These are phyloP conservation scores for Blastobotrys raffinosifermentans DNA, from an alignment of 1,139 yeast species.

Conservation along the genomic window DNA sequence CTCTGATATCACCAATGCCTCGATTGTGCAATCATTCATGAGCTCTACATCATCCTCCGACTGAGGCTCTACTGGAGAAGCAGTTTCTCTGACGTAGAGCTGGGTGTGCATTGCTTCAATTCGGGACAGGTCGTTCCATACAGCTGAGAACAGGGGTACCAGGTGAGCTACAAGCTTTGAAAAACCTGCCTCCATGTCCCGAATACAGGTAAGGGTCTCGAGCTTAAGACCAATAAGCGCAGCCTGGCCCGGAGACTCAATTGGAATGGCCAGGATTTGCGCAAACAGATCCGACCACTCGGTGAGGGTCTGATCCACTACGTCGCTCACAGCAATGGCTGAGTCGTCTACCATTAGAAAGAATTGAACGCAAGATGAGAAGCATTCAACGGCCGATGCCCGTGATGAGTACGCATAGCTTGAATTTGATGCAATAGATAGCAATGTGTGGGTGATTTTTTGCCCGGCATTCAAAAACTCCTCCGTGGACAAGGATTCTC, in stretches of 20 bases:
- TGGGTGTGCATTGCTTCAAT: constrained; percentile 8
- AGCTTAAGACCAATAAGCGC: constrained; percentile 8
- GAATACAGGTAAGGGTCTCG: constrained; percentile 8
- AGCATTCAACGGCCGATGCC: constrained; percentile 28
- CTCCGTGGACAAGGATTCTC: constrained; percentile 78
- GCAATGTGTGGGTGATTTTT: constrained; percentile 21
- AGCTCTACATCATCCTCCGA: constrained; percentile 11
- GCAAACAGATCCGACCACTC: constrained; percentile 27
- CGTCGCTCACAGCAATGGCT: neutral
- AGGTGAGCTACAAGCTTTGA: constrained; percentile 14
- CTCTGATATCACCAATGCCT: constrained; percentile 10
- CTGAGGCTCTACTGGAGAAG: constrained; percentile 2
- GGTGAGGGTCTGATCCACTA: constrained; percentile 16
- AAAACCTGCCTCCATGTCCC: constrained; percentile 17
- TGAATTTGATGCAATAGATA: constrained; percentile 18
- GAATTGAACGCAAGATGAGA: constrained; percentile 30
- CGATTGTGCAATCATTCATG: constrained; percentile 8
- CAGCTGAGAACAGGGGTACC: constrained; percentile 8
- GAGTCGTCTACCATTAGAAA: constrained; percentile 28
- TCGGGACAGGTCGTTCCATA: constrained; percentile 10
- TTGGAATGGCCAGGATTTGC: constrained; percentile 15
- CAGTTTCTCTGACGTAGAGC: constrained; percentile 7
- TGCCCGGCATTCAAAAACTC: constrained; percentile 73
- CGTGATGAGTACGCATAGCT: constrained; percentile 14
- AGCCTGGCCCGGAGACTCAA: constrained; percentile 11